phyloP scores from a whole-genome alignment of 1,284 basidiomycete species.

The Melampsora abietis-canadensis region DNA sequence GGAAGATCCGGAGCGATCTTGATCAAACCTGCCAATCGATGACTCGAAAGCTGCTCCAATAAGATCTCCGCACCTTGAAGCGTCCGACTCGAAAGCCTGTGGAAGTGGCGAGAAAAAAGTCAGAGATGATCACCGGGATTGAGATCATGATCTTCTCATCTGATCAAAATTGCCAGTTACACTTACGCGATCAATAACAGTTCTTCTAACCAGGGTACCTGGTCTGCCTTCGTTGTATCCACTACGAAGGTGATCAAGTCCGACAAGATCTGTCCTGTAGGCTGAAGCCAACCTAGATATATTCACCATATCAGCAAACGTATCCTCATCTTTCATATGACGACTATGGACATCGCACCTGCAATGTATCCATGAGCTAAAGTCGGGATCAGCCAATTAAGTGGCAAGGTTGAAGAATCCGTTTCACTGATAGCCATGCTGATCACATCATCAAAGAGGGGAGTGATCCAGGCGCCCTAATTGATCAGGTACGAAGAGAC shows the following conservation, averaged over 20 bases:
- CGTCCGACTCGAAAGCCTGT: slow-evolving; percentile 31
- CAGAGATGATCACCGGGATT: background rate
- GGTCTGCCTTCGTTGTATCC: background rate
- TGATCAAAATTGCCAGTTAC: background rate
- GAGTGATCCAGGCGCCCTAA: slow-evolving; percentile 40
- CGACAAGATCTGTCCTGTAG: slow-evolving; percentile 17
- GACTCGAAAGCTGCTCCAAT: slow-evolving; percentile 36
- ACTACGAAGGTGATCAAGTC: slow-evolving; percentile 22
- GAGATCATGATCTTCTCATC: background rate
- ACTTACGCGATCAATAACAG: slow-evolving; percentile 37
- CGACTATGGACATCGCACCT: slow-evolving; percentile 8
- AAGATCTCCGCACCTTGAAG: slow-evolving; percentile 19
- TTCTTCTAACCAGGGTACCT: slow-evolving; percentile 14
- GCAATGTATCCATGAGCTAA: slow-evolving; percentile 36
- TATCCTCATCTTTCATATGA: background rate
- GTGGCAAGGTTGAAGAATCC: slow-evolving; percentile 18
- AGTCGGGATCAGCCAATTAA: slow-evolving; percentile 37
- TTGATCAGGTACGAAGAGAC: background rate
- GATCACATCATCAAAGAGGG: slow-evolving; percentile 29
- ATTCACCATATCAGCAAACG: background rate
- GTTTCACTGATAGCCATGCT: slow-evolving; percentile 22
- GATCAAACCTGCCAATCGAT: slow-evolving; percentile 28
- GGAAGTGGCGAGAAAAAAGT: background rate
- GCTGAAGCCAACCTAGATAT: slow-evolving; percentile 34
- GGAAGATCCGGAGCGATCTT: slow-evolving; percentile 23